These are phyloP conservation scores for Climacium dendroides DNA, from an alignment of 225 moss, liverwort and hornwort species.

Conservation along the genomic window DNA sequence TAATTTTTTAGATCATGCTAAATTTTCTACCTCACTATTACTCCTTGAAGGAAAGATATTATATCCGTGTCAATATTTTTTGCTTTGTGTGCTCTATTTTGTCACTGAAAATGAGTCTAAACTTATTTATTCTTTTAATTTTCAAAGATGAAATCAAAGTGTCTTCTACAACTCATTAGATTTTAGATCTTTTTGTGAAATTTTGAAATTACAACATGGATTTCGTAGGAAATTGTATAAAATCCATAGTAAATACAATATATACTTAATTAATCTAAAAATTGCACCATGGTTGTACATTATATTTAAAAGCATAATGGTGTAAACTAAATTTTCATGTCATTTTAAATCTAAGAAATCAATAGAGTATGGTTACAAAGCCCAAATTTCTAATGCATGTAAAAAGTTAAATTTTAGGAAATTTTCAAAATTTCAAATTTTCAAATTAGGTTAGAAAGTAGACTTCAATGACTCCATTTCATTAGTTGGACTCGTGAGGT, in stretches of 20 bases:
- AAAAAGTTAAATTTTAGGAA: not conserved
- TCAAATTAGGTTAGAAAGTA: not conserved
- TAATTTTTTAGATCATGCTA: rapidly evolving
- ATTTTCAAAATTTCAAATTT: not conserved
- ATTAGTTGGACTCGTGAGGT: not conserved
- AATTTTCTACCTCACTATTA: not conserved
- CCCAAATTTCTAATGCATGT: not conserved
- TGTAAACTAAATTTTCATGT: not conserved
- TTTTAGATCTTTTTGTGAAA: not conserved
- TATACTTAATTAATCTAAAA: not conserved
- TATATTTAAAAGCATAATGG: not conserved
- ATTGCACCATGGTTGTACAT: not conserved
- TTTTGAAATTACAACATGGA: not conserved
- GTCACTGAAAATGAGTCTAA: not conserved
- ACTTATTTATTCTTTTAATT: not conserved
- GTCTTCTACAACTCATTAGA: not conserved
- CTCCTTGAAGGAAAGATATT: not conserved
- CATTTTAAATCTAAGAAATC: not conserved
- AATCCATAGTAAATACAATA: not conserved
- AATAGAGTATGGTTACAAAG: too few species aligned
- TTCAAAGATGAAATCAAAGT: not conserved
- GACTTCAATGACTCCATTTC: not conserved
- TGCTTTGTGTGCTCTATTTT: not conserved
- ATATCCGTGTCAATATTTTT: not conserved
- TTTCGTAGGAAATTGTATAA: not conserved